A percentile compares a stretch with the other conserved stretches of the same genome.
phyloP scores from a whole-genome alignment of 768 basidiomycete genomes.

The Collybiopsis luxurians region DNA sequence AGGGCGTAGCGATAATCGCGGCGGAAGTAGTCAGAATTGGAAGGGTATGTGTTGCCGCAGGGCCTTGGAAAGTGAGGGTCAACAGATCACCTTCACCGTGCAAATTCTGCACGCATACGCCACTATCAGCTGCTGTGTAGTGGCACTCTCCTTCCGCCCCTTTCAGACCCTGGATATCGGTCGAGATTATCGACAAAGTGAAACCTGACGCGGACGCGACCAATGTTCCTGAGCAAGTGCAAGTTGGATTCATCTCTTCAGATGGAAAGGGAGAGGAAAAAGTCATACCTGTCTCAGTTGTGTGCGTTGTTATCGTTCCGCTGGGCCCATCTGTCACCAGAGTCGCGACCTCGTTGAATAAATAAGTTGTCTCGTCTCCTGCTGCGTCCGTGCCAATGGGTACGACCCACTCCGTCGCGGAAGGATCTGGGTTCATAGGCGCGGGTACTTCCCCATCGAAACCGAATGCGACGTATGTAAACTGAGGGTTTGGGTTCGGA shows the following conservation, averaged over 20 bases:
- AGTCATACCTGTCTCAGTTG: neutral
- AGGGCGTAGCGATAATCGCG: too few species aligned
- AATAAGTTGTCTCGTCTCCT: neutral
- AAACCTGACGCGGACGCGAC: neutral
- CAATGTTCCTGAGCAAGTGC: neutral
- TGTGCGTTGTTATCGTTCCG: neutral
- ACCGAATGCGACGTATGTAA: neutral
- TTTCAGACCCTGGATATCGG: neutral
- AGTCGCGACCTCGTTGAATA: neutral
- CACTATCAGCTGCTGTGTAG: neutral
- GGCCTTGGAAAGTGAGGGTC: neutral
- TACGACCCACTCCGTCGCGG: neutral
- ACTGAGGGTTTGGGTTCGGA: neutral
- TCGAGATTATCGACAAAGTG: neutral
- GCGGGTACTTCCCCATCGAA: neutral
- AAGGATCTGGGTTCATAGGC: neutral
- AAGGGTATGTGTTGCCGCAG: neutral
- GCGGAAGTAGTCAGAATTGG: neutral
- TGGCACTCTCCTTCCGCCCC: neutral
- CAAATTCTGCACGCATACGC: neutral
- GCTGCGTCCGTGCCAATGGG: neutral
- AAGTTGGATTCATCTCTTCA: neutral
- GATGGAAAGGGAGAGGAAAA: neutral
- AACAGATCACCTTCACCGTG: neutral
- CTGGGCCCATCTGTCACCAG: neutral